phyloP scores from a whole-genome alignment of 1,139 yeast species.

The Candida sp. region DNA sequence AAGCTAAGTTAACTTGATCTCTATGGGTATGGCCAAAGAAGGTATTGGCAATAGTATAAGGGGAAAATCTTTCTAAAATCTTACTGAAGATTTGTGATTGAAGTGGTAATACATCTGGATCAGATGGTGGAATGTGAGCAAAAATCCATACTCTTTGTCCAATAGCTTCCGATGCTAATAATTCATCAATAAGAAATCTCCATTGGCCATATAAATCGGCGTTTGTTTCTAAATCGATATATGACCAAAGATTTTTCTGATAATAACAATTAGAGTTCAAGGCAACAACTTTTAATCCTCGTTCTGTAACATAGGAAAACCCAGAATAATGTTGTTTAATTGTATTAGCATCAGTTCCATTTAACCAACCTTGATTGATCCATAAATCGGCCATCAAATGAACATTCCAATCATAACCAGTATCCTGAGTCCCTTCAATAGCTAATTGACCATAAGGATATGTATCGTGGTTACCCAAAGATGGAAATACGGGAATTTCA shows the following conservation, averaged over 20 bases:
- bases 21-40: constrained; percentile 25
- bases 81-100: constrained; percentile 22
- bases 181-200: constrained; percentile 26
- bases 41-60: constrained; percentile 29
- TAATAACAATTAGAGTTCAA: constrained; percentile 30
- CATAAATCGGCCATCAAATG: constrained; percentile 25
- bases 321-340: constrained; percentile 15
- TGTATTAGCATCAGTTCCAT: constrained; percentile 6
- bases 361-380: constrained; percentile 39
- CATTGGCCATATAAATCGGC: constrained; percentile 25
- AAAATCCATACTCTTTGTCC: constrained; percentile 32
- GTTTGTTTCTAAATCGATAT: constrained; percentile 15
- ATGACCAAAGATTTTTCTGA: constrained; percentile 21
- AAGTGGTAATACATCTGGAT: constrained; percentile 20
- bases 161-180: constrained; percentile 21
- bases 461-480: constrained; percentile 25
- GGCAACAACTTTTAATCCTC: constrained; percentile 28
- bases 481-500: constrained; percentile 21
- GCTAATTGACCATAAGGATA: constrained; percentile 27
- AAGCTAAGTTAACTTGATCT: constrained; percentile 24
- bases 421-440: constrained; percentile 10
- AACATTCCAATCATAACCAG: constrained; percentile 23
- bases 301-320: constrained; percentile 18
- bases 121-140: constrained; percentile 23
- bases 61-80: constrained; percentile 29